phyloP scores from a whole-genome alignment of 164 flowering plant genomes.

The Stephania japonica region DNA sequence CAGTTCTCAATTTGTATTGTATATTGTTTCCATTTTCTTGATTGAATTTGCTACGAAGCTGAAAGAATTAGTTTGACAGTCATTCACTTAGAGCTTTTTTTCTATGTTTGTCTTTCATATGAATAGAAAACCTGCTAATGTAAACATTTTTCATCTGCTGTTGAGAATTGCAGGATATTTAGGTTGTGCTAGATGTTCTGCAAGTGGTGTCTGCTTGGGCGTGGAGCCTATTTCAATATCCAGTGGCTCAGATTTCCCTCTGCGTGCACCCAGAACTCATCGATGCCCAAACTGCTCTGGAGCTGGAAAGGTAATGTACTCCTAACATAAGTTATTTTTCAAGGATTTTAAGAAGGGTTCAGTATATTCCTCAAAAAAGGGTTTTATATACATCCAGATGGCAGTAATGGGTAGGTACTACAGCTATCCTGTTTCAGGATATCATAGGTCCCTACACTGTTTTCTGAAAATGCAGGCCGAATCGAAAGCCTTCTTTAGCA shows the following conservation, averaged over 20 bases:
- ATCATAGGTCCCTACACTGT: not conserved
- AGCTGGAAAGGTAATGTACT: slow-evolving; percentile 69
- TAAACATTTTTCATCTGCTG: not conserved
- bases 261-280: slow-evolving; percentile 53
- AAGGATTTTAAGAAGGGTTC: not conserved
- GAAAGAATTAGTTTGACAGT: too few relatives aligned
- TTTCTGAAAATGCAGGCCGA: not conserved
- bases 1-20: not conserved
- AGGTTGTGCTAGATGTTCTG: slow-evolving; percentile 90
- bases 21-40: not conserved
- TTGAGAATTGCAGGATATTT: slow-evolving; percentile 54
- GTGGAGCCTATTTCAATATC: slow-evolving; percentile 53
- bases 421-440: not conserved
- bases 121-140: not conserved
- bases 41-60: too few relatives aligned
- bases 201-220: slow-evolving; percentile 64
- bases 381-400: too few relatives aligned
- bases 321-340: not conserved
- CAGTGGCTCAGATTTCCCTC: slow-evolving; percentile 39
- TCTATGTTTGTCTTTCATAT: not conserved
- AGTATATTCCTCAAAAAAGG: not conserved
- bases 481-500: not conserved
- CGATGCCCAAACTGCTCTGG: slow-evolving; percentile 92
- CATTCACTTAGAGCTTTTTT: too few relatives aligned
- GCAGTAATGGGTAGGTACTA: not conserved